Evolutionary conservation across 2,329 filamentous ascomycete genomes (phyloP).

Genomic region (Biscogniauxia marginata): DNA sequence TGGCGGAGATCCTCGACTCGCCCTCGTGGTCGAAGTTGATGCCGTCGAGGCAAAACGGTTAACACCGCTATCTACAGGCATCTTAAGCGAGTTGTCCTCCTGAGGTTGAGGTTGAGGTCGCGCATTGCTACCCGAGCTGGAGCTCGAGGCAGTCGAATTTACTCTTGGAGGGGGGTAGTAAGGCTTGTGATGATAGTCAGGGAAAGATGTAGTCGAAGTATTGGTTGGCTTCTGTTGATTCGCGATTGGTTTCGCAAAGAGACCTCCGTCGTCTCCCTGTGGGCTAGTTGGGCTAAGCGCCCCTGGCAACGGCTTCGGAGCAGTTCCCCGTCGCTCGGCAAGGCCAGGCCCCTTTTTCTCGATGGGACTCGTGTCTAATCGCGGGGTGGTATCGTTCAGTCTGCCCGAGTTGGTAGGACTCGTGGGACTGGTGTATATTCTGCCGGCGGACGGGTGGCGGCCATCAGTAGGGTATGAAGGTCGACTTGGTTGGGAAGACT

Average conservation of each 20-base stretch:
- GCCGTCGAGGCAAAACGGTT: constrained; percentile 75
- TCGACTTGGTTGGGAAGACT: constrained; percentile 39
- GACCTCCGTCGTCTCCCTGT: constrained; percentile 70
- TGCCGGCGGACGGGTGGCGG: constrained; percentile 33
- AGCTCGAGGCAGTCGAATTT: constrained; percentile 29
- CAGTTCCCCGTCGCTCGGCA: constrained; percentile 79
- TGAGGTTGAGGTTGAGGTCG: constrained; percentile 21
- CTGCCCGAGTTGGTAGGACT: constrained; percentile 34
- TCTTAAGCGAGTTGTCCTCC: constrained; percentile 35
- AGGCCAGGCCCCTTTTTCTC: constrained; percentile 63
- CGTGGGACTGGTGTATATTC: constrained; percentile 35
- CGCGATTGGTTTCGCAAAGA: constrained; percentile 69
- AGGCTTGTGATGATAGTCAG: constrained; percentile 54
- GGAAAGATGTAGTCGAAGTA: constrained; percentile 42
- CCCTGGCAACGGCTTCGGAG: constrained; percentile 71
- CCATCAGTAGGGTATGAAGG: constrained; percentile 45
- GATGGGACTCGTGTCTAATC: constrained; percentile 54
- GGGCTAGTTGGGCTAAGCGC: constrained; percentile 70
- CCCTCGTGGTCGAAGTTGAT: constrained; percentile 89
- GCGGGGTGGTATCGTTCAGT: constrained; percentile 51
- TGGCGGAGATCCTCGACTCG: constrained; percentile 87
- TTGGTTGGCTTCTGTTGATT: constrained; percentile 41
- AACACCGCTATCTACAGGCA: constrained; percentile 49
- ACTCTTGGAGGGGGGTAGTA: constrained; percentile 60
- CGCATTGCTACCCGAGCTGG: constrained; percentile 35